Evolutionary conservation across 257 asterid species (phyloP).

Genomic region (Solanum piurae): DNA sequence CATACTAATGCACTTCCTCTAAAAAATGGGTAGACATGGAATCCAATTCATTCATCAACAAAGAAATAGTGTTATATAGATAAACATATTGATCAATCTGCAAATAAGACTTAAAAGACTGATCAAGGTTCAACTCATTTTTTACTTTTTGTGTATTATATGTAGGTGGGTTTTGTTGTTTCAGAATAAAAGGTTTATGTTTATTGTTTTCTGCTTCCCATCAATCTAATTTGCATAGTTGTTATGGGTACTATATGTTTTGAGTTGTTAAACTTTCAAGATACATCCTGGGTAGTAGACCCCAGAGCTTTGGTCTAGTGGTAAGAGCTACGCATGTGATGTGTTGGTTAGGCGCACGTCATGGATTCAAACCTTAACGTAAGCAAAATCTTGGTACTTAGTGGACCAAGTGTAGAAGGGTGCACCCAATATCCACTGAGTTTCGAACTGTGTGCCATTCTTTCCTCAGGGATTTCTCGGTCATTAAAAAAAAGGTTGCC

Average conservation of each 20-base stretch:
- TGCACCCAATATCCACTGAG: background rate
- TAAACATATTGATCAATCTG: background rate
- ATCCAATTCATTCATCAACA: background rate
- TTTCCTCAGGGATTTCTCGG: background rate
- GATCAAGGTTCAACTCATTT: background rate
- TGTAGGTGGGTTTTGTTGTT: background rate
- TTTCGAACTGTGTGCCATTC: background rate
- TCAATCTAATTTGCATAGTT: background rate
- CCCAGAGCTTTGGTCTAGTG: background rate
- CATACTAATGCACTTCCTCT: background rate
- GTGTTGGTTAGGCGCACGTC: background rate
- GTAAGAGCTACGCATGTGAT: background rate
- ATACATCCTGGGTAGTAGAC: background rate
- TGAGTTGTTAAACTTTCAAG: background rate
- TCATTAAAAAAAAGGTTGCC: background rate
- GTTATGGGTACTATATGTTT: background rate
- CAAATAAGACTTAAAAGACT: background rate
- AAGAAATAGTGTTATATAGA: background rate
- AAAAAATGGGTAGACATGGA: background rate
- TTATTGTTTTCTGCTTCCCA: background rate
- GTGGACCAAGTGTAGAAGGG: background rate
- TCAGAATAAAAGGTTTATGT: background rate
- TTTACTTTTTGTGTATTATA: background rate
- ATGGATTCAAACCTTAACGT: background rate
- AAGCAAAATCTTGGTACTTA: background rate